A percentile compares a stretch with the other conserved stretches of the same genome.
phyloP scores from a whole-genome alignment of 2,329 filamentous ascomycete species.

The Xylariomycetidae sp. region DNA sequence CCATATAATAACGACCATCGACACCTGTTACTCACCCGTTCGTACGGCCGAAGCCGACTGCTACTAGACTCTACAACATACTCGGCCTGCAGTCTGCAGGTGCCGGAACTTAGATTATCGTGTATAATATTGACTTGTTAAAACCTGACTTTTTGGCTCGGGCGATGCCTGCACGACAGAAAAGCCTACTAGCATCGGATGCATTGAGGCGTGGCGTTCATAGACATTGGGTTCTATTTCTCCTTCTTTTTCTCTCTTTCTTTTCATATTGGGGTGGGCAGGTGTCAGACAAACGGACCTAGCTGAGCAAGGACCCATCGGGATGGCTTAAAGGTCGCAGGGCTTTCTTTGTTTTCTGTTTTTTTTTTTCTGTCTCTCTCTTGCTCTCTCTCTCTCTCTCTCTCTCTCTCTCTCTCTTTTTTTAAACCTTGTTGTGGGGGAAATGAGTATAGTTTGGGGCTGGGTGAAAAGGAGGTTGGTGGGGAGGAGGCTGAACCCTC shows the following conservation, averaged over 20 bases:
- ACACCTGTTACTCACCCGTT: too few species aligned
- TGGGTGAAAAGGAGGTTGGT: too few species aligned
- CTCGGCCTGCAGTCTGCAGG: conserved; percentile 5
- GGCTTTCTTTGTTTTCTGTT: conserved; percentile 2
- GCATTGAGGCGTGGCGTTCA: too few species aligned
- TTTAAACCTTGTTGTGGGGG: too few species aligned
- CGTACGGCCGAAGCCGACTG: too few species aligned
- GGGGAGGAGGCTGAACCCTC: too few species aligned
- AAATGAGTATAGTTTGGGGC: too few species aligned
- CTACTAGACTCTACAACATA: conserved; percentile 8
- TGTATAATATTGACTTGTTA: conserved; percentile 22
- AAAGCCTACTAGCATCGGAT: too few species aligned
- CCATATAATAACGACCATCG: conserved; percentile 12
- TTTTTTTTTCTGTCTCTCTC: neutral
- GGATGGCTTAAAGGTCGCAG: too few species aligned
- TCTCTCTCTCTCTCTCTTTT: conserved; percentile 3
- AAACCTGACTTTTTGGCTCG: neutral
- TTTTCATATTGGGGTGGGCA: too few species aligned
- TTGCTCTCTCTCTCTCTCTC: neutral
- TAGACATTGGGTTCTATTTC: conserved; percentile 12
- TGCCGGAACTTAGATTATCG: conserved; percentile 9
- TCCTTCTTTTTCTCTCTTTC: too few species aligned
- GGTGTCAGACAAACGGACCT: conserved; percentile 48
- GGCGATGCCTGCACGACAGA: too few species aligned
- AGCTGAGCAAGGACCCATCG: conserved; percentile 49